Conservation (phyloP, 441 rosid species). For the Eruca vesicaria region DNA sequence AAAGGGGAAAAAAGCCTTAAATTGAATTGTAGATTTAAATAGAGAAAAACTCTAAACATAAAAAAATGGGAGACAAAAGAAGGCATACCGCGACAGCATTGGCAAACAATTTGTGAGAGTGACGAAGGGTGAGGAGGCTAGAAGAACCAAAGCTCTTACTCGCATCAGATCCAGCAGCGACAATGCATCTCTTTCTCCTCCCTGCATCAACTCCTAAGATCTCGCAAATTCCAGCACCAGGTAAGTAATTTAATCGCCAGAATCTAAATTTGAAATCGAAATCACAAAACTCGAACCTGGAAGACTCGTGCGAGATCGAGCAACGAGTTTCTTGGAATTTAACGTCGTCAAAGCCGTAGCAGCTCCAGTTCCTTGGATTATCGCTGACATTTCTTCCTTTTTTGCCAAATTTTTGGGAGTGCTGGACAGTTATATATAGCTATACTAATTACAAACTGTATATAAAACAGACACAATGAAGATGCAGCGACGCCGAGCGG, state of each 20-base stretch:
- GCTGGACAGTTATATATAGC: neutral
- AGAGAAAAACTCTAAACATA: neutral
- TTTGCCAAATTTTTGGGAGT: neutral
- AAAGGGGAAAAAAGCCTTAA: neutral
- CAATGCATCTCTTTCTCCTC: conserved; percentile 24
- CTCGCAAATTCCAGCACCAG: neutral
- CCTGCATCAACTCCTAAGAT: conserved; percentile 11
- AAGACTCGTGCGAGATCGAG: conserved; percentile 24
- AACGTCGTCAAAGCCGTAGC: conserved; percentile 26
- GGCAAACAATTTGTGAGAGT: neutral
- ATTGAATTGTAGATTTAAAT: neutral
- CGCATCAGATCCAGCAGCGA: conserved; percentile 28
- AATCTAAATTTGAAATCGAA: neutral
- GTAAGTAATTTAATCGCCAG: neutral
- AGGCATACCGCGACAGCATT: neutral
- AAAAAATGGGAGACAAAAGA: neutral
- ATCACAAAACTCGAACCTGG: conserved; percentile 18
- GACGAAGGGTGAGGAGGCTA: neutral
- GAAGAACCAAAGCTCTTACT: conserved; percentile 21
- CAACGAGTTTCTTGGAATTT: conserved; percentile 25
- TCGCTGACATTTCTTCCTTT: conserved; percentile 23
- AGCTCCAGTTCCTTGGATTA: conserved; percentile 35
- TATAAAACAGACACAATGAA: conserved; percentile 6
- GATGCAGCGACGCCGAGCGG: conserved; percentile 24
- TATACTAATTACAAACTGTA: neutral